Percentiles rank a stretch among this genome's conserved stretches.
Conservation (phyloP, 2,329 filamentous ascomycete species). For the Colletotrichum higginsianum region DNA sequence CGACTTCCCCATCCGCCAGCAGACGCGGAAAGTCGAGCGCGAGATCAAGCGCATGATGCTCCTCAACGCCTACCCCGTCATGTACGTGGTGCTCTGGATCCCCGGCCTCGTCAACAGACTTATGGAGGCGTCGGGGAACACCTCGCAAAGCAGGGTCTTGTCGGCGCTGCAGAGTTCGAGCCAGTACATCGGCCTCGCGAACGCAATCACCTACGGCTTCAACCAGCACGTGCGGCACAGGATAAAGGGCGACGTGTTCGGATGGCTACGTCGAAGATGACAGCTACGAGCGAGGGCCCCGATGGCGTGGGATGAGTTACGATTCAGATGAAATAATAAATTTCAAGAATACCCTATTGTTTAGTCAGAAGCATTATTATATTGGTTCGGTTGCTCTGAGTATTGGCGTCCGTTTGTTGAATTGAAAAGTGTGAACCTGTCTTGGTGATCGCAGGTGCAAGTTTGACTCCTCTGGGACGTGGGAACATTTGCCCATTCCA, state of each 20-base stretch:
- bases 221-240: conserved; percentile 50
- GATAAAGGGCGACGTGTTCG: conserved; percentile 35
- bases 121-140: conserved; percentile 48
- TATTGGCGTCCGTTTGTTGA: rapidly evolving
- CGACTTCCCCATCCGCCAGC: conserved; percentile 43
- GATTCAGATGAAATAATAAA: conserved; percentile 34
- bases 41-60: conserved; percentile 53
- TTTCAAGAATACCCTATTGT: conserved; percentile 36
- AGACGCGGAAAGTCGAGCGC: conserved; percentile 44
- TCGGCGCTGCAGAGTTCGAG: conserved; percentile 53
- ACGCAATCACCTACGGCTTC: conserved; percentile 56
- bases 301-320: conserved; percentile 22
- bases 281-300: neutral
- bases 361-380: conserved; percentile 16
- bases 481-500: no score
- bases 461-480: no score
- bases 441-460: no score
- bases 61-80: conserved; percentile 55
- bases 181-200: conserved; percentile 55
- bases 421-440: no score
- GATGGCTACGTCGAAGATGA: conserved; percentile 26
- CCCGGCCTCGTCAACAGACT: conserved; percentile 55
- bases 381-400: neutral
- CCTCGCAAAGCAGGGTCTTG: conserved; percentile 43
- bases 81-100: conserved; percentile 56